phyloP scores from a whole-genome alignment of 2,329 filamentous ascomycete species.

The Ploettnerulaceae sp. region DNA sequence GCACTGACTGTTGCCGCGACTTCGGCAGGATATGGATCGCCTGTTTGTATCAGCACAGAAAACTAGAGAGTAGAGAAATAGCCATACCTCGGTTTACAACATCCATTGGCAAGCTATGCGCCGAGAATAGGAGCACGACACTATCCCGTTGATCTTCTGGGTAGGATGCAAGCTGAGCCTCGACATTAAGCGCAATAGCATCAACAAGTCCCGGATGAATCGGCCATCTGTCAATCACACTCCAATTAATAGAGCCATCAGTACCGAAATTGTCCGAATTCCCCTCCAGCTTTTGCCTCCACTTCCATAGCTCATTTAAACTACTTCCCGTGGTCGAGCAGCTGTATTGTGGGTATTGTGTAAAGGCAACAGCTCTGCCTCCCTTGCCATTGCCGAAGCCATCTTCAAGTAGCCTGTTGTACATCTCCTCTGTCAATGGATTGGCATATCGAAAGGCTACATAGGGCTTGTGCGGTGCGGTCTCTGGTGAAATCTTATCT shows the following conservation, averaged over 20 bases:
- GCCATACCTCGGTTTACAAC: slow-evolving; percentile 81
- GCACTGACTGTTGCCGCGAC: slow-evolving; percentile 94
- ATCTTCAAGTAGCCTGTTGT: slow-evolving; percentile 73
- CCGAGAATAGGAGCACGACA: slow-evolving; percentile 87
- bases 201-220: slow-evolving; percentile 86
- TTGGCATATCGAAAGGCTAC: slow-evolving; percentile 95
- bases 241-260: slow-evolving; percentile 81
- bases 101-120: slow-evolving; percentile 93
- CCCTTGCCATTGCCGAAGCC: slow-evolving; percentile 86
- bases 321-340: slow-evolving; percentile 97
- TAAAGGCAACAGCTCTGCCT: slow-evolving; percentile 93
- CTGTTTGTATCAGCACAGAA: slow-evolving; percentile 37
- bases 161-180: slow-evolving; percentile 77
- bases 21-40: slow-evolving; percentile 92
- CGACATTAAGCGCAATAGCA: slow-evolving; percentile 88
- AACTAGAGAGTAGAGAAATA: not conserved
- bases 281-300: slow-evolving; percentile 82
- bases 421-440: slow-evolving; percentile 92
- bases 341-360: slow-evolving; percentile 97
- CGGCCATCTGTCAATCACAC: slow-evolving; percentile 96
- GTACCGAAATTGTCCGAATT: slow-evolving; percentile 49
- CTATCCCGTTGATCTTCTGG: slow-evolving; percentile 73
- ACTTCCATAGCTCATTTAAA: slow-evolving; percentile 96
- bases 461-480: slow-evolving; percentile 94
- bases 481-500: slow-evolving; percentile 84